A percentile compares a stretch with the other conserved stretches of the same genome.
phyloP scores from a whole-genome alignment of 2,329 filamentous ascomycete genomes.

The Cercospora zeina region DNA sequence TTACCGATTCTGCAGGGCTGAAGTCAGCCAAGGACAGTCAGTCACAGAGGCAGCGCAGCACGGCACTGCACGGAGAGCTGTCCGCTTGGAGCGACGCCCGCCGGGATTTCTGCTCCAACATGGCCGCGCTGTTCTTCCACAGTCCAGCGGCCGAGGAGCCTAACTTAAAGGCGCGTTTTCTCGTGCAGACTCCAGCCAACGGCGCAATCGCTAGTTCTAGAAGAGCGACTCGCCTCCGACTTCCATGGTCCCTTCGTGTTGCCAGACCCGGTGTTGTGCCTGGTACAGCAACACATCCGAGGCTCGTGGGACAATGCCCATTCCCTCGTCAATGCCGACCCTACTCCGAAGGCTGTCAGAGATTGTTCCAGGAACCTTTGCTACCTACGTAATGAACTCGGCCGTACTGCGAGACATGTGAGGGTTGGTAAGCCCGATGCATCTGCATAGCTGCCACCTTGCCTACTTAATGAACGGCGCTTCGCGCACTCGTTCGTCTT shows the following conservation, averaged over 20 bases:
- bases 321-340: conserved; percentile 2
- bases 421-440: conserved; percentile 14
- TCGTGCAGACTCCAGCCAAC: conserved; percentile 1
- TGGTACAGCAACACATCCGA: conserved; percentile 17
- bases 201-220: conserved; percentile 10
- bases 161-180: conserved; percentile 16
- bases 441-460: not conserved
- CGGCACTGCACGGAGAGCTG: not conserved
- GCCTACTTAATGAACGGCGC: not conserved
- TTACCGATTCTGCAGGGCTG: not conserved
- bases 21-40: conserved; percentile 5
- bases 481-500: not conserved
- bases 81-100: conserved; percentile 1
- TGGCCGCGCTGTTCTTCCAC: conserved; percentile 14
- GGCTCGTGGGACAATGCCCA: not conserved
- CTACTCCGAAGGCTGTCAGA: conserved; percentile 8
- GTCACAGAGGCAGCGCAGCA: not conserved
- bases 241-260: not conserved
- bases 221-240: not conserved
- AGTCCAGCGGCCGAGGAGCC: conserved; percentile 21
- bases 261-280: conserved; percentile 6
- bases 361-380: conserved; percentile 10
- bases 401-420: conserved; percentile 2
- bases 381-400: conserved; percentile 3
- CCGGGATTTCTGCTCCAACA: not conserved